Conservation (phyloP, 805 yeast species). For the Komagataella ulmi region DNA sequence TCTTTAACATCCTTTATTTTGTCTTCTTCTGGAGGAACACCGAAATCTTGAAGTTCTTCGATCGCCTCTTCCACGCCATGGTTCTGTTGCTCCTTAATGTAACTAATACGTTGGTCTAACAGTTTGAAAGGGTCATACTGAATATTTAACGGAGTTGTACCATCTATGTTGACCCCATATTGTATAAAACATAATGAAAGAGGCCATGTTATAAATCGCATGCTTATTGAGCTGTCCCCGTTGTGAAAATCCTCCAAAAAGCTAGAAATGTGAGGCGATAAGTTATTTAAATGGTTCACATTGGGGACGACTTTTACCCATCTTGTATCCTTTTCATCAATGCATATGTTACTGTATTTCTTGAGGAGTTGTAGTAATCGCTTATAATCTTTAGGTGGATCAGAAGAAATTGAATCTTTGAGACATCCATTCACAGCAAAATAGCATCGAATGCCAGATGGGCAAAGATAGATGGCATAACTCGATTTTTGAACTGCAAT, state of each 20-base stretch:
- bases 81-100: neutral
- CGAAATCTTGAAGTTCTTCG: neutral
- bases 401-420: constrained; percentile 19
- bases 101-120: neutral
- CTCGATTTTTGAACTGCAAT: neutral
- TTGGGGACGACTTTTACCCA: constrained; percentile 68
- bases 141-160: too few relatives aligned
- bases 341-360: constrained; percentile 18
- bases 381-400: constrained; percentile 27
- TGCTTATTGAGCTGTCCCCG: constrained; percentile 26
- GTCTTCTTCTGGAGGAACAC: neutral
- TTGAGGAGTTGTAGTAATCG: constrained; percentile 21
- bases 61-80: neutral
- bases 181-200: constrained; percentile 52
- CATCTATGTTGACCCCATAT: constrained; percentile 12
- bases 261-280: constrained; percentile 47
- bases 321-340: constrained; percentile 7
- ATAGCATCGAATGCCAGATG: constrained; percentile 40
- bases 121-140: neutral
- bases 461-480: constrained; percentile 32
- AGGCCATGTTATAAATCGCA: constrained; percentile 62
- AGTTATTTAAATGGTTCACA: constrained; percentile 52
- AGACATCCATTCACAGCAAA: constrained; percentile 20
- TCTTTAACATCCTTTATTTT: neutral
- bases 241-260: constrained; percentile 27